Conservation (phyloP, 345 rosid species). For the Eucalyptus guilfoylei region DNA sequence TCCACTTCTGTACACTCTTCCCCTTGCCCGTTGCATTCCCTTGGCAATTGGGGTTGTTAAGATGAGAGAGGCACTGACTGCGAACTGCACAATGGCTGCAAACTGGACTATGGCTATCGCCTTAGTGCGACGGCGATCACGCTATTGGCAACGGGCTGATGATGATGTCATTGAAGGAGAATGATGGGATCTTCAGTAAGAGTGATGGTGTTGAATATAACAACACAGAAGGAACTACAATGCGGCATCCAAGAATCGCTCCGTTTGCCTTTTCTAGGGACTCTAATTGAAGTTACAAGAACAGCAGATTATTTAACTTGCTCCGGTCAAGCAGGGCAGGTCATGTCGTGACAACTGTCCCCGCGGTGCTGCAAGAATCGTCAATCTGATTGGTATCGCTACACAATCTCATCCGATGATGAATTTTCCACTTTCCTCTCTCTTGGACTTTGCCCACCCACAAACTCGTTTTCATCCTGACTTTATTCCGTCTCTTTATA, state of each 20-base stretch:
- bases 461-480: background rate
- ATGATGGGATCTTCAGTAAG: background rate
- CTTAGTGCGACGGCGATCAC: background rate
- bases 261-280: background rate
- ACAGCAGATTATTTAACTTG: background rate
- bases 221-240: background rate
- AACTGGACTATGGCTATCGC: background rate
- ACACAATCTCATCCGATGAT: background rate
- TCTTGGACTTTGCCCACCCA: background rate
- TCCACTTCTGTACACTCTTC: background rate
- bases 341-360: background rate
- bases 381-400: background rate
- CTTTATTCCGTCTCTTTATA: background rate
- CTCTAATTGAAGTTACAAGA: background rate
- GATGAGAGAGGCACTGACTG: background rate
- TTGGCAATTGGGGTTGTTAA: background rate
- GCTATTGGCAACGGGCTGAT: background rate
- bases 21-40: background rate
- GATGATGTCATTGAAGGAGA: background rate
- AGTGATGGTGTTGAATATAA: background rate
- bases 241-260: background rate
- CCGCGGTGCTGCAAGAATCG: background rate
- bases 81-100: background rate
- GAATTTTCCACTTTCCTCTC: background rate
- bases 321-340: background rate